These are phyloP conservation scores for Drosera spatulata DNA, from an alignment of 179 eudicot genomes.

Conservation along the genomic window DNA sequence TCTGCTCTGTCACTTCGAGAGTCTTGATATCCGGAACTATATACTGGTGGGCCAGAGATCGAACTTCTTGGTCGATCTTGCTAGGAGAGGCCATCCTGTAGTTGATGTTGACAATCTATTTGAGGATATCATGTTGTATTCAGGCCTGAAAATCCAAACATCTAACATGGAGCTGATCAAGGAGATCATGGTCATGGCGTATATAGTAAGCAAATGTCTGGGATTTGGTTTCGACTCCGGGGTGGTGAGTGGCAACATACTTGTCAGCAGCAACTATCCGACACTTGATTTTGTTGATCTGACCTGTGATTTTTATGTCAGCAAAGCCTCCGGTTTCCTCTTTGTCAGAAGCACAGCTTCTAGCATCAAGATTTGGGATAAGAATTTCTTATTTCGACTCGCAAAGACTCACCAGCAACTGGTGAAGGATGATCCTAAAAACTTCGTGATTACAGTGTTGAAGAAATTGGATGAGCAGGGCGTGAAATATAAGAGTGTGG, in stretches of 20 bases:
- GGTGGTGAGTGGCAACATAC: conserved; percentile 43
- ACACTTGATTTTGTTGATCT: conserved; percentile 21
- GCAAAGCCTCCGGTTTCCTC: conserved; percentile 27
- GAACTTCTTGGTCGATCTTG: conserved; percentile 48
- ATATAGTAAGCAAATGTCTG: conserved; percentile 37
- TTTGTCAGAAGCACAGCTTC: conserved; percentile 39
- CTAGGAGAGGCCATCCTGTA: conserved; percentile 82
- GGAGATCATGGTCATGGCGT: conserved; percentile 40
- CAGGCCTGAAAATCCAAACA: conserved; percentile 19
- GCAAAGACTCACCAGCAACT: conserved; percentile 19
- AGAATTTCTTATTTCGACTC: conserved; percentile 21
- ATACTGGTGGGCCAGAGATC: conserved; percentile 52
- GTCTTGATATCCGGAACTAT: conserved; percentile 56
- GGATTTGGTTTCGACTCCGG: conserved; percentile 50
- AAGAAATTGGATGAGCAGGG: conserved; percentile 24
- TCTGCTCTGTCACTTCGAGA: conserved; percentile 79
- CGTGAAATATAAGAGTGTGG: conserved; percentile 22
- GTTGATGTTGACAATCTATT: conserved; percentile 35
- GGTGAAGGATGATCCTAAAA: conserved; percentile 4
- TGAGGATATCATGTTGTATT: conserved; percentile 21
- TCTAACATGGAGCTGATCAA: conserved; percentile 23
- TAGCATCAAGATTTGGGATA: conserved; percentile 38
- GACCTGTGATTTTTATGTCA: conserved; percentile 26
- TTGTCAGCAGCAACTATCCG: conserved; percentile 28
- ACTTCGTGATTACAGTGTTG: conserved; percentile 24